phyloP scores from a whole-genome alignment of 78 protist genomes.

The Monosiga brevicollis region DNA sequence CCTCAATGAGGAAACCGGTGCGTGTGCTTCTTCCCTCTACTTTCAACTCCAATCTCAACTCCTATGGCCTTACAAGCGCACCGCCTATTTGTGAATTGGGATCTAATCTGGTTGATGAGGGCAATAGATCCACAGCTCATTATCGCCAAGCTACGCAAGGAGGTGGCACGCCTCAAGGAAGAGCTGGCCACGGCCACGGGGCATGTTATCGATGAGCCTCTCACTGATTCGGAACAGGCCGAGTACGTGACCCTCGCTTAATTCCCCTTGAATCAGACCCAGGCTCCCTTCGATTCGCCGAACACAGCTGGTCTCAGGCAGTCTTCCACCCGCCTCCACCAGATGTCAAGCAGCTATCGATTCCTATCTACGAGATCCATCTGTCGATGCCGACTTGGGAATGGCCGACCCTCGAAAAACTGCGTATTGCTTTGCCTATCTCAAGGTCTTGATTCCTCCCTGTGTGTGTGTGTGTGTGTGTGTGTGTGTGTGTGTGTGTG shows the following conservation, averaged over 20 bases:
- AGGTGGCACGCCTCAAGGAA: conserved; percentile 24
- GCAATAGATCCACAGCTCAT: conserved; percentile 30
- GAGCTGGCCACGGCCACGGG: conserved; percentile 18
- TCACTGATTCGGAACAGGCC: too few relatives aligned
- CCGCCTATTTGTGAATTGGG: too few relatives aligned
- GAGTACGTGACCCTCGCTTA: too few relatives aligned
- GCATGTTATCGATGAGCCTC: too few relatives aligned
- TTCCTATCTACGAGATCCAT: background rate
- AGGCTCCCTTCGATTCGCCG: too few relatives aligned
- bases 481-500: background rate
- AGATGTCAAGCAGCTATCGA: background rate
- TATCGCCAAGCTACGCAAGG: conserved; percentile 21
- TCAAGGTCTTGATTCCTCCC: background rate
- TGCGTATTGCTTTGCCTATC: background rate
- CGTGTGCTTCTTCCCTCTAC: background rate
- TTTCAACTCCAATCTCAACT: background rate
- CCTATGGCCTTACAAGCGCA: too few relatives aligned
- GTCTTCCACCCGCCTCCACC: background rate
- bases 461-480: background rate
- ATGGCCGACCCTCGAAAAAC: background rate
- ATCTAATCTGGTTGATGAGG: background rate
- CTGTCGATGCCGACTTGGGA: background rate
- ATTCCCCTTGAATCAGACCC: too few relatives aligned
- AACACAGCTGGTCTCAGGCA: background rate
- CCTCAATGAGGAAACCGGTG: conserved; percentile 51